Base-by-base conservation (phyloP, 345 rosid species). In the Euphorbia tirucalli region DNA sequence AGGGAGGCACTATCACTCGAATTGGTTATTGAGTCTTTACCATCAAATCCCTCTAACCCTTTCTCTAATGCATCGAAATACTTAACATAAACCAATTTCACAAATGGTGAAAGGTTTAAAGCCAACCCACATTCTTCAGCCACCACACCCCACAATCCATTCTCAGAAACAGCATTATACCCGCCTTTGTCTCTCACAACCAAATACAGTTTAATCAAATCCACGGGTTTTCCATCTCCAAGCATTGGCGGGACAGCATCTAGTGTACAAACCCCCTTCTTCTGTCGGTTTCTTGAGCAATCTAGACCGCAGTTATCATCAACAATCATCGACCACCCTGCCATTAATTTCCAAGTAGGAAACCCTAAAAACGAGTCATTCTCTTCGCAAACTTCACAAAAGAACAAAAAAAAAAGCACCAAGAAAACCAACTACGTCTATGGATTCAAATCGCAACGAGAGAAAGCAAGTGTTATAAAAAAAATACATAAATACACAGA, bases 131-230 rank as follows among this genome's bases (percentile, higher is more conserved):
- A 67, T 71, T 87, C 93, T 70, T 62, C 54, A 56, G 83, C 86
- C 69, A 88, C 92, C 32, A 71, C 69, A 52, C 56, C 85, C 93
- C 93, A 87, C 65, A 61, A 74, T 30, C 78, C 82, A 61, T 77
- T 71, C 44, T 74, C 22, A 0, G 84, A 83, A 75, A 87, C 90
- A 6, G 71, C 78, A 35, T 71, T 52, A 21, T 72, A 78, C 0
- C 92, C 90, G 9, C 88, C 93, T 22, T 74, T 88, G 41, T 78
- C 68, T 41, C 83, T 81, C 73, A 87, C 96, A 30, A 69, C 72
- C 44, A 86, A 19, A 52, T 79, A 86, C 3, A 90, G 84, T 32
- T 67, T 82, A 63, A 83, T 81, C 86, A 90, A 82, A 80, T 87
- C 84, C 7, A 86, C 77, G 19, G 54, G 6, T 59, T 75, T 77